phyloP scores from a whole-genome alignment of 495 filamentous ascomycete genomes.

The Cryomyces minteri region DNA sequence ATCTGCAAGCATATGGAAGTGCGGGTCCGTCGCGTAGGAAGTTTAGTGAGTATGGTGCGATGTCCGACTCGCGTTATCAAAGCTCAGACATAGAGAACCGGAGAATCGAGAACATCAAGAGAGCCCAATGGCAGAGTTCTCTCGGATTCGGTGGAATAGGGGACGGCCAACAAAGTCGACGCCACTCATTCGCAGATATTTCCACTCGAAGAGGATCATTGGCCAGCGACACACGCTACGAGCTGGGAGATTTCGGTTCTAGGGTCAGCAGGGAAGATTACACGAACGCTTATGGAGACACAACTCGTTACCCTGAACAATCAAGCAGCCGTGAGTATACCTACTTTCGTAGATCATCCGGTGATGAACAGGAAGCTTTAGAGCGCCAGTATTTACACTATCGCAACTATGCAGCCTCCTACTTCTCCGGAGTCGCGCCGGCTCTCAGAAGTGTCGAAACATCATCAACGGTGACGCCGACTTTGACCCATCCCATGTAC shows the following conservation, averaged over 20 bases:
- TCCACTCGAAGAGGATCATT: slow-evolving; percentile 9
- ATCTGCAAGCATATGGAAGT: too few relatives aligned
- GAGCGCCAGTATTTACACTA: not conserved
- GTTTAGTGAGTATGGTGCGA: slow-evolving; percentile 41
- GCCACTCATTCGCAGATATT: slow-evolving; percentile 86
- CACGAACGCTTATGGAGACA: not conserved
- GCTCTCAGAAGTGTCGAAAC: slow-evolving; percentile 17
- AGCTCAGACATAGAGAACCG: slow-evolving; percentile 26
- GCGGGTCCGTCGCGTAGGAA: slow-evolving; percentile 44
- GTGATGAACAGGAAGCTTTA: not conserved
- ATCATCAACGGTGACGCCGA: not conserved
- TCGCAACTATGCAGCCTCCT: slow-evolving; percentile 27
- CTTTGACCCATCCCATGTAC: slow-evolving; percentile 23
- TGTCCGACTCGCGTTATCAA: not conserved
- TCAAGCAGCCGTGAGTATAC: not conserved
- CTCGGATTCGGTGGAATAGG: slow-evolving; percentile 55
- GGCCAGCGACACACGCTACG: not conserved
- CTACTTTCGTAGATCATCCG: not conserved
- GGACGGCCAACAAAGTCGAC: slow-evolving; percentile 68
- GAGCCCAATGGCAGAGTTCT: slow-evolving; percentile 75
- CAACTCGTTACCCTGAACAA: not conserved
- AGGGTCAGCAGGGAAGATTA: not conserved
- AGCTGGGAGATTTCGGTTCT: not conserved
- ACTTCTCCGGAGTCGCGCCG: slow-evolving; percentile 27
- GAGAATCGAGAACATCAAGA: slow-evolving; percentile 59